Conservation (phyloP, 2,329 filamentous ascomycete genomes). For the Nothophoma quercina region DNA sequence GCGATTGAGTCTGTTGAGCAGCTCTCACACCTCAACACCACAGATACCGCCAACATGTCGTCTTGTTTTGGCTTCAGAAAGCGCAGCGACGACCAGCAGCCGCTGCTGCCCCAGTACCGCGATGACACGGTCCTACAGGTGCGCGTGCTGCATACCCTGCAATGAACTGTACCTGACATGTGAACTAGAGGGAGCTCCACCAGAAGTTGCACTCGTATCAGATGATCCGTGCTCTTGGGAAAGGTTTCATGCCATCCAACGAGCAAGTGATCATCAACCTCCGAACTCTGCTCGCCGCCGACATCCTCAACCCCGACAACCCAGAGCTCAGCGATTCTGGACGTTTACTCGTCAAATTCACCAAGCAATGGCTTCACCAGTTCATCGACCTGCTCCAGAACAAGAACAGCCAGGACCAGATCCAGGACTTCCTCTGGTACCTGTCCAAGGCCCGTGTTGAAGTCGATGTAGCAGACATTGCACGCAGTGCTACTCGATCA, state of each 20-base stretch:
- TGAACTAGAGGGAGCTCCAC: constrained; percentile 74
- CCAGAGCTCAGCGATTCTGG: constrained; percentile 80
- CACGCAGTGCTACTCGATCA: constrained; percentile 65
- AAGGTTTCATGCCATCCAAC: constrained; percentile 92
- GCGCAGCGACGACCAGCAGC: constrained; percentile 68
- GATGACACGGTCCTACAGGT: constrained; percentile 74
- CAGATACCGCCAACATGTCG: constrained; percentile 54
- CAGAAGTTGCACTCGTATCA: constrained; percentile 94
- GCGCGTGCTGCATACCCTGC: neutral
- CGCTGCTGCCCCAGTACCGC: constrained; percentile 79
- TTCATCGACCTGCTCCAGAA: constrained; percentile 82
- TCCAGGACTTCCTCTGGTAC: constrained; percentile 93
- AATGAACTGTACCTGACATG: constrained; percentile 1
- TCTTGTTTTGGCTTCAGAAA: constrained; percentile 71
- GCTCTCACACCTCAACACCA: neutral
- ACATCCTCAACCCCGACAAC: constrained; percentile 78
- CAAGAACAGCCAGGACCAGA: constrained; percentile 84
- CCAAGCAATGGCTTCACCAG: constrained; percentile 76
- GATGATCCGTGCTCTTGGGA: constrained; percentile 81
- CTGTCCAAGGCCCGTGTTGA: constrained; percentile 75
- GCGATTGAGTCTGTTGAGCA: constrained; percentile 4
- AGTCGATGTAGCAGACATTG: constrained; percentile 71
- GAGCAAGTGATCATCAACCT: constrained; percentile 83
- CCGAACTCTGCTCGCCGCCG: constrained; percentile 77
- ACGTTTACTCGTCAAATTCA: constrained; percentile 73